These are phyloP conservation scores for Pichia ethanolica DNA, from an alignment of 805 yeast species.

Conservation along the genomic window DNA sequence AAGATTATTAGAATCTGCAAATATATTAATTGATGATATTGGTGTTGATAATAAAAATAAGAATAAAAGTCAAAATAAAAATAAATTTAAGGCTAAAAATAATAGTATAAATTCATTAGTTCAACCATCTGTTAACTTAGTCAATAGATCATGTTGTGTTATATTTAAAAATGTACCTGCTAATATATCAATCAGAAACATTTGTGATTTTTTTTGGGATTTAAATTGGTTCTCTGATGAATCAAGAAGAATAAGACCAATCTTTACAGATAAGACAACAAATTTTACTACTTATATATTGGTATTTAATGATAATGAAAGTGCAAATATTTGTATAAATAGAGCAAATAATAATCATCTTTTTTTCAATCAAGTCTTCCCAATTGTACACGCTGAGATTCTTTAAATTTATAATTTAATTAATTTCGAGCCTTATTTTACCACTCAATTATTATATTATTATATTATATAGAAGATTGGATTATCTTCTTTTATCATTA, in stretches of 20 bases:
- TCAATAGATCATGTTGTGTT: conserved; percentile 22
- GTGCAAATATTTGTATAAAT: conserved; percentile 45
- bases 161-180: conserved; percentile 42
- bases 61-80: too few species aligned
- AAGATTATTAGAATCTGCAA: too few species aligned
- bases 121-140: not conserved
- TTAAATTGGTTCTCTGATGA: conserved; percentile 33
- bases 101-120: too few species aligned
- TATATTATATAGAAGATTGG: too few species aligned
- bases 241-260: conserved; percentile 13
- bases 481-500: too few species aligned
- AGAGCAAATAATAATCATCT: conserved; percentile 42
- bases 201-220: conserved; percentile 39
- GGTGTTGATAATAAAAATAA: too few species aligned
- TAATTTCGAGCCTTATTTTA: not conserved
- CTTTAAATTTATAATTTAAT: conserved; percentile 10
- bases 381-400: conserved; percentile 29
- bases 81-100: too few species aligned
- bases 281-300: conserved; percentile 29
- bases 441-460: too few species aligned
- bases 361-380: conserved; percentile 22
- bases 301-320: conserved; percentile 36
- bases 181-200: conserved; percentile 30
- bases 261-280: conserved; percentile 6
- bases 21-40: too few species aligned